These are phyloP conservation scores for Reutealis trisperma DNA, from an alignment of 345 rosid species.

Conservation along the genomic window DNA sequence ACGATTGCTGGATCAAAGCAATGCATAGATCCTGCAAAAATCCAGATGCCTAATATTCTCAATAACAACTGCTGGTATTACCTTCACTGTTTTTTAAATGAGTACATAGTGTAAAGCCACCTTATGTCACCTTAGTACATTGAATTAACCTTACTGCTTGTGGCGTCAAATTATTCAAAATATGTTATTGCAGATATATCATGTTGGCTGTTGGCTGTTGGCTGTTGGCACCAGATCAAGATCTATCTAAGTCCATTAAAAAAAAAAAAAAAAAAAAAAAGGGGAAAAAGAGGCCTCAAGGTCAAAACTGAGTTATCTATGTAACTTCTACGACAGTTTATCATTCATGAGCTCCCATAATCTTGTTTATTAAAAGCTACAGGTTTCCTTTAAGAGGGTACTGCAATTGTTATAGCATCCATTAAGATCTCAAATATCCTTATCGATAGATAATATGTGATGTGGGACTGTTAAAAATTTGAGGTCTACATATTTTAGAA, in stretches of 20 bases:
- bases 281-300: not conserved
- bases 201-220: not conserved
- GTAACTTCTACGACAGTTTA: not conserved
- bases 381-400: not conserved
- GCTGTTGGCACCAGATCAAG: too few relatives aligned
- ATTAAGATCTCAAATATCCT: not conserved
- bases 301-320: not conserved
- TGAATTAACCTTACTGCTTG: not conserved
- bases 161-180: not conserved
- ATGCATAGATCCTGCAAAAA: not conserved
- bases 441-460: not conserved
- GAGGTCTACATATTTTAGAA: too few relatives aligned
- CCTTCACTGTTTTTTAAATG: not conserved
- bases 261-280: not conserved
- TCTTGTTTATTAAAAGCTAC: not conserved
- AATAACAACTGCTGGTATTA: not conserved
- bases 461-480: too few relatives aligned
- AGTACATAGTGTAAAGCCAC: not conserved
- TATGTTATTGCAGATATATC: not conserved
- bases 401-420: not conserved
- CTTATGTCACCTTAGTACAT: not conserved
- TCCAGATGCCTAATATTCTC: not conserved
- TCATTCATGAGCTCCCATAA: not conserved
- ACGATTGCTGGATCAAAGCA: slow-evolving; percentile 7
- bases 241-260: not conserved